Evolutionary conservation across 345 rosid genomes (phyloP).

Genomic region (Cochlearia excelsa): DNA sequence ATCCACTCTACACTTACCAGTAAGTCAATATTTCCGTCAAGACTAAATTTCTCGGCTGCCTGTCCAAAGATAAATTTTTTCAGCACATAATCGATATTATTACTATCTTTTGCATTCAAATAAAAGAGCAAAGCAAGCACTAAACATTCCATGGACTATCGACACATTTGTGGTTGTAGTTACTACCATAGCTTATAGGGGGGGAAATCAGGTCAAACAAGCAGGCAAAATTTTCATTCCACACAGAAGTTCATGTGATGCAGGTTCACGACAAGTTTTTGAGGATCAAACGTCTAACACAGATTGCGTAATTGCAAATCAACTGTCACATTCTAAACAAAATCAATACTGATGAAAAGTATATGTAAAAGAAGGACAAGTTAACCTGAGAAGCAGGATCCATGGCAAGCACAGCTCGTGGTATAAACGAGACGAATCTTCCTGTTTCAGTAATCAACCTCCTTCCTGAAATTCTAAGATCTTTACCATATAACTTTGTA

Average conservation of each 20-base stretch:
- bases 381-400: slow-evolving; percentile 71
- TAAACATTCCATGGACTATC: slow-evolving; percentile 3
- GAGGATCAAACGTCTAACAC: not conserved
- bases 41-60: slow-evolving; percentile 64
- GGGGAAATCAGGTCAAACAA: slow-evolving; percentile 4
- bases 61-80: slow-evolving; percentile 43
- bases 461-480: slow-evolving; percentile 40
- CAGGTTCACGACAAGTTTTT: slow-evolving; percentile 11
- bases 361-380: not conserved
- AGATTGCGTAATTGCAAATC: slow-evolving; percentile 10
- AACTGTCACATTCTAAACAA: slow-evolving; percentile 2
- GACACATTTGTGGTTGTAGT: not conserved
- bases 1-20: slow-evolving; percentile 49
- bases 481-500: slow-evolving; percentile 45
- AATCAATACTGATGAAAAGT: not conserved
- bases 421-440: slow-evolving; percentile 38
- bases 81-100: slow-evolving; percentile 25
- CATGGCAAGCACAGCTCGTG: slow-evolving; percentile 69
- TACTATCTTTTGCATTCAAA: slow-evolving; percentile 20
- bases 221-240: slow-evolving; percentile 6
- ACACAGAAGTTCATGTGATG: slow-evolving; percentile 7
- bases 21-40: slow-evolving; percentile 77
- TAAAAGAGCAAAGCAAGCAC: slow-evolving; percentile 6
- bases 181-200: not conserved
- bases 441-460: slow-evolving; percentile 37